A percentile compares a stretch with the other conserved stretches of the same genome.
Evolutionary conservation across 768 basidiomycete genomes (phyloP).

Genomic region (Hygrophorus russula): DNA sequence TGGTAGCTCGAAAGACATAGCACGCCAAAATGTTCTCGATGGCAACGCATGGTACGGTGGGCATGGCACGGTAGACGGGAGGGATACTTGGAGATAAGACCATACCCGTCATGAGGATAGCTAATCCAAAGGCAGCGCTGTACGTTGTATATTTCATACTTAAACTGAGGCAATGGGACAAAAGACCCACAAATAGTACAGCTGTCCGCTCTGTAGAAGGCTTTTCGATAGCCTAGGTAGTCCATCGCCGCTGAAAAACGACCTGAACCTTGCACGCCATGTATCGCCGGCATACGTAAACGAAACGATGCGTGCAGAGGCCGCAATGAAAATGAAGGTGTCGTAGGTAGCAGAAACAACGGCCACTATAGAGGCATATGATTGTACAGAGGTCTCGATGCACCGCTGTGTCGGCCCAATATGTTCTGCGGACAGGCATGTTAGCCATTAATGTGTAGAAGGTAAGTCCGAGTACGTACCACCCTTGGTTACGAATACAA

Average conservation of each 20-base stretch:
- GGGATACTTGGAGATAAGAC: neutral
- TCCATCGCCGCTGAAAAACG: neutral
- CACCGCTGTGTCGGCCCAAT: neutral
- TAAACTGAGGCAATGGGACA: neutral
- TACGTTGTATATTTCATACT: neutral
- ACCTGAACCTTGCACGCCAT: neutral
- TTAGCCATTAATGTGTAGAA: no score
- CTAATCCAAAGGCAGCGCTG: neutral
- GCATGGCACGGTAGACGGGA: neutral
- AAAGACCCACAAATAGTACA: neutral
- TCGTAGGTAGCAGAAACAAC: no score
- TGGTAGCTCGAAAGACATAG: neutral
- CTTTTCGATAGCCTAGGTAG: slow-evolving; percentile 1
- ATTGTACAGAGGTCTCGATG: neutral
- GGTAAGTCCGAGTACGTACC: no score
- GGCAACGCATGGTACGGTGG: neutral
- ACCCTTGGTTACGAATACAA: neutral
- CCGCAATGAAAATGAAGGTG: neutral
- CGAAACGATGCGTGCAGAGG: neutral
- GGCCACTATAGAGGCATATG: no score
- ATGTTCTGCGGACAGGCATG: neutral
- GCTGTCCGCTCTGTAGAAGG: slow-evolving; percentile 1
- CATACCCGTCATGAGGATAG: neutral
- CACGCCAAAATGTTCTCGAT: neutral
- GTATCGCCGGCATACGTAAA: neutral